Percentiles rank a stretch among this genome's conserved stretches.
phyloP scores from a whole-genome alignment of 2,329 filamentous ascomycete species.

The Aspergillus tanneri region DNA sequence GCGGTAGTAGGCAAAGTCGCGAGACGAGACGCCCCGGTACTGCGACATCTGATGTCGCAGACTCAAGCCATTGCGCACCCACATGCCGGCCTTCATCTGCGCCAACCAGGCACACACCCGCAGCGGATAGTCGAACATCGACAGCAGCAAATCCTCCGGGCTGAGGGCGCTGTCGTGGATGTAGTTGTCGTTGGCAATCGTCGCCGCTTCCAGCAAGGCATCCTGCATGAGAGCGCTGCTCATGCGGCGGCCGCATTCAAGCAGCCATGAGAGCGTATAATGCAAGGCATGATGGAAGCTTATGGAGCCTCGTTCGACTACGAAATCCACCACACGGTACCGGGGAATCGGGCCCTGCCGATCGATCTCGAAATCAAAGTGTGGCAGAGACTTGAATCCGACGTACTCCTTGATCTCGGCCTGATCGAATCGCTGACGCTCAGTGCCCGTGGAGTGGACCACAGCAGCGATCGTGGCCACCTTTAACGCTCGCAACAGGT shows the following conservation, averaged over 20 bases:
- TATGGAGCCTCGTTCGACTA: slow-evolving; percentile 84
- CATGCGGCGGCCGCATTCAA: slow-evolving; percentile 83
- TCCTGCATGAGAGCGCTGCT: slow-evolving; percentile 63
- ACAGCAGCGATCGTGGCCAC: slow-evolving; percentile 79
- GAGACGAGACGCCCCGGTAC: slow-evolving; percentile 82
- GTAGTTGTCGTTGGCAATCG: slow-evolving; percentile 50
- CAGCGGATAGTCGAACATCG: slow-evolving; percentile 88
- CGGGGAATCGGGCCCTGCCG: slow-evolving; percentile 45
- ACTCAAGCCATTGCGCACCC: slow-evolving; percentile 96
- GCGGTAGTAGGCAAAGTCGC: slow-evolving; percentile 90
- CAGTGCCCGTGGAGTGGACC: slow-evolving; percentile 83
- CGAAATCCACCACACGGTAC: slow-evolving; percentile 77
- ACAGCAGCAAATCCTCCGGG: slow-evolving; percentile 77
- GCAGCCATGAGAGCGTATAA: slow-evolving; percentile 92
- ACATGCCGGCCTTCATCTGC: slow-evolving; percentile 98
- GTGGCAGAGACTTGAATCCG: slow-evolving; percentile 72
- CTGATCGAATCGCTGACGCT: slow-evolving; percentile 78
- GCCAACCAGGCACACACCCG: slow-evolving; percentile 94
- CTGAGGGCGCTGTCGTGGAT: slow-evolving; percentile 59
- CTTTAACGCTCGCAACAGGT: slow-evolving; percentile 67
- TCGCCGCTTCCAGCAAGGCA: slow-evolving; percentile 69
- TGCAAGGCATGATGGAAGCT: slow-evolving; percentile 97
- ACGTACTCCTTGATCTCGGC: slow-evolving; percentile 86
- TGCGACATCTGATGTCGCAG: slow-evolving; percentile 91
- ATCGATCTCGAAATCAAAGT: slow-evolving; percentile 74